These are phyloP conservation scores for Yamadazyma dendronema DNA, from an alignment of 1,139 yeast species.

Conservation along the genomic window DNA sequence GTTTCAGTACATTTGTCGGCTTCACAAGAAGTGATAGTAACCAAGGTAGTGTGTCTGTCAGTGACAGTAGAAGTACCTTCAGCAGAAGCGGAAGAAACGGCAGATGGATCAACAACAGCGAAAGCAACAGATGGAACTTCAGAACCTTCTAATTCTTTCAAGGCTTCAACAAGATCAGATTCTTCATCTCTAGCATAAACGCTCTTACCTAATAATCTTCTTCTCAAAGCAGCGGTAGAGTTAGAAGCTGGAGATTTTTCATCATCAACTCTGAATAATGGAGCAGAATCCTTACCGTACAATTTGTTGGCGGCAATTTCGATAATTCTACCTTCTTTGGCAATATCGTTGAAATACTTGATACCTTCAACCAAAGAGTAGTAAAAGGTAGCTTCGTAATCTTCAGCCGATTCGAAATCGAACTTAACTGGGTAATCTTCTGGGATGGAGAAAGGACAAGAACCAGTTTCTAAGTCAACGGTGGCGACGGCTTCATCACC, in stretches of 20 bases:
- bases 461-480: slow-evolving; percentile 43
- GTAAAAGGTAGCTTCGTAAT: slow-evolving; percentile 37
- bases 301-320: slow-evolving; percentile 32
- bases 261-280: slow-evolving; percentile 27
- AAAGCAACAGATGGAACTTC: slow-evolving; percentile 16
- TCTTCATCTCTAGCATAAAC: slow-evolving; percentile 13
- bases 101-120: slow-evolving; percentile 15
- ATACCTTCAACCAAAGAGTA: slow-evolving; percentile 24
- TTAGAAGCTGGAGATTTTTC: slow-evolving; percentile 28
- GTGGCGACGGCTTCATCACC: slow-evolving; percentile 31
- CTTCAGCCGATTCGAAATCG: slow-evolving; percentile 26
- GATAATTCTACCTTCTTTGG: slow-evolving; percentile 32
- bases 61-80: slow-evolving; percentile 14
- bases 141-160: slow-evolving; percentile 27
- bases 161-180: slow-evolving; percentile 22
- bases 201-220: slow-evolving; percentile 23
- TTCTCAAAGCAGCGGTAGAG: slow-evolving; percentile 40
- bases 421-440: slow-evolving; percentile 26
- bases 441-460: slow-evolving; percentile 39
- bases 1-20: slow-evolving; percentile 29
- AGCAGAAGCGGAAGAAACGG: slow-evolving; percentile 9
- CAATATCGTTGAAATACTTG: slow-evolving; percentile 36
- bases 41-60: slow-evolving; percentile 21
- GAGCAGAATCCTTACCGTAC: slow-evolving; percentile 24
- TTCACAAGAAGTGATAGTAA: slow-evolving; percentile 47